phyloP scores from a whole-genome alignment of 768 basidiomycete species.

The Agrocybe praecox region DNA sequence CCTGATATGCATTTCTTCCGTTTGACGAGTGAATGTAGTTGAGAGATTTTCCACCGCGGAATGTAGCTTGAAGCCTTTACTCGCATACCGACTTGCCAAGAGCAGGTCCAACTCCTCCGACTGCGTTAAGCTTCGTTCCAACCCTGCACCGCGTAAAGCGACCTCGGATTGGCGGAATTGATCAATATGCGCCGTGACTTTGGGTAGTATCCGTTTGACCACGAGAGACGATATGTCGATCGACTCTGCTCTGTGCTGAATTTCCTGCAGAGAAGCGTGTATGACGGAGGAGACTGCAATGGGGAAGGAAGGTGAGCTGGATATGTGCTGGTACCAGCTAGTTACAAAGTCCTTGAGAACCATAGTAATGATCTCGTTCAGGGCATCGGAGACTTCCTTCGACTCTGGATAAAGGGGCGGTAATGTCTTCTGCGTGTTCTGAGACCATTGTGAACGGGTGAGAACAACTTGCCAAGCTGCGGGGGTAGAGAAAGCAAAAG shows the following conservation, averaged over 20 bases:
- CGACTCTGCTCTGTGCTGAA: constrained; percentile 55
- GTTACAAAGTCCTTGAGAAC: constrained; percentile 86
- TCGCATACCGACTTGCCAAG: constrained; percentile 80
- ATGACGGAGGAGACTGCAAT: constrained; percentile 77
- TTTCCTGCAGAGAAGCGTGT: constrained; percentile 60
- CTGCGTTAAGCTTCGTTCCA: constrained; percentile 83
- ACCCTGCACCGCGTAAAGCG: constrained; percentile 77
- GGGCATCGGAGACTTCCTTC: constrained; percentile 63
- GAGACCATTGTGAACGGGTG: constrained; percentile 89
- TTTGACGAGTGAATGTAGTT: constrained; percentile 85
- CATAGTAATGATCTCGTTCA: constrained; percentile 82
- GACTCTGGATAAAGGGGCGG: constrained; percentile 67
- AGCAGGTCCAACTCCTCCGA: constrained; percentile 90
- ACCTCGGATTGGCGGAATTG: constrained; percentile 90
- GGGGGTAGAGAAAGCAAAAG: constrained; percentile 86
- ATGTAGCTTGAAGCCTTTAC: constrained; percentile 71
- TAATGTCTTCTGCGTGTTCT: constrained; percentile 66
- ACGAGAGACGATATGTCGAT: constrained; percentile 78
- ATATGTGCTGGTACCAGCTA: constrained; percentile 87
- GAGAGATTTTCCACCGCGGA: constrained; percentile 88
- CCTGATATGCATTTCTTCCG: constrained; percentile 85
- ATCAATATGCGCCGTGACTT: constrained; percentile 86
- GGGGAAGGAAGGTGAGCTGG: constrained; percentile 88
- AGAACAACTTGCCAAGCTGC: constrained; percentile 94
- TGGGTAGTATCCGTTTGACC: constrained; percentile 87